phyloP scores from a whole-genome alignment of 2,329 filamentous ascomycete genomes.

The Fusarium musae region DNA sequence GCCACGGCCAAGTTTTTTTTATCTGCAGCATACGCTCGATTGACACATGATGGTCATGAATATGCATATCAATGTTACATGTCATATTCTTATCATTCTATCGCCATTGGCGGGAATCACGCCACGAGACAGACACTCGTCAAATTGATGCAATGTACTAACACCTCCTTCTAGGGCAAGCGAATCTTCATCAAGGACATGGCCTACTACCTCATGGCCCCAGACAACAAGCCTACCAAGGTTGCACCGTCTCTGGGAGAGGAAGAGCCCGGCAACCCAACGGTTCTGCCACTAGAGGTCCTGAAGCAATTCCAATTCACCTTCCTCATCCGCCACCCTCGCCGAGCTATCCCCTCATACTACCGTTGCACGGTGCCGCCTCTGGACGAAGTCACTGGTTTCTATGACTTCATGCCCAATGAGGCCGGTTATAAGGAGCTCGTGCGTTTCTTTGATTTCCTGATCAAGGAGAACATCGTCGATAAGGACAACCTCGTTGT shows the following conservation, averaged over 20 bases:
- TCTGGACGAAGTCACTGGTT: constrained; percentile 82
- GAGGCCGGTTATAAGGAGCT: constrained; percentile 95
- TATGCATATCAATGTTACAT: constrained; percentile 3
- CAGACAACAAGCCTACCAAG: constrained; percentile 71
- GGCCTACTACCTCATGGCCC: constrained; percentile 88
- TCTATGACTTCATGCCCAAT: constrained; percentile 84
- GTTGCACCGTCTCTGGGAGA: constrained; percentile 84
- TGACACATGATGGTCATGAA: not conserved
- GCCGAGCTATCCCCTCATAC: constrained; percentile 90
- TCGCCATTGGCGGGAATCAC: not conserved
- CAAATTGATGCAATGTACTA: constrained; percentile 28
- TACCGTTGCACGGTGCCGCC: constrained; percentile 94
- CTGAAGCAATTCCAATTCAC: constrained; percentile 90
- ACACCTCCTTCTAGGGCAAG: constrained; percentile 71
- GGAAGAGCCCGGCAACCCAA: constrained; percentile 79
- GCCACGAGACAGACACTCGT: not conserved
- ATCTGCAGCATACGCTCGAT: not conserved
- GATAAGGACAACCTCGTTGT: constrained; percentile 82
- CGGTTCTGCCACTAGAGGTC: constrained; percentile 79
- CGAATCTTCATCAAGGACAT: constrained; percentile 99
- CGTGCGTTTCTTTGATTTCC: constrained; percentile 86
- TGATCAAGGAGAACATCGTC: constrained; percentile 75
- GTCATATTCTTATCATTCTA: constrained; percentile 1
- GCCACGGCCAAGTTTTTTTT: constrained; percentile 11
- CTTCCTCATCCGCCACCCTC: constrained; percentile 96